Evolutionary conservation across 306 rosid species (phyloP).

Genomic region (Potentilla sterilis): DNA sequence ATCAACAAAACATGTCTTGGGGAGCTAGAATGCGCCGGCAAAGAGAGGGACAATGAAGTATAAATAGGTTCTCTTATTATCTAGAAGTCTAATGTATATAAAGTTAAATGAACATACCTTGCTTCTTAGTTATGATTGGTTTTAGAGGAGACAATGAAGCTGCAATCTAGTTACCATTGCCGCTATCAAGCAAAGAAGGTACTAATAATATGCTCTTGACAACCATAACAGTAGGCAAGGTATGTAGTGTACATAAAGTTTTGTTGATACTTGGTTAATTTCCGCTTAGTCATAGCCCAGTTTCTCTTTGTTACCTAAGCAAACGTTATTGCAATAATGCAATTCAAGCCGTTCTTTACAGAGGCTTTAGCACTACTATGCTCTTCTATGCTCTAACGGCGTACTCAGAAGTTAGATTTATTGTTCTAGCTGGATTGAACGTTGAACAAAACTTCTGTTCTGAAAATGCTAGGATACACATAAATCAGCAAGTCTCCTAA

Average conservation of each 20-base stretch:
- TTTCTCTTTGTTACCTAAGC: not conserved
- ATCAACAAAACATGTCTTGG: slow-evolving; percentile 55
- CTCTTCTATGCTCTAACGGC: not conserved
- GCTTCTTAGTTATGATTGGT: not conserved
- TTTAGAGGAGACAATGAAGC: not conserved
- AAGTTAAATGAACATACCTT: not conserved
- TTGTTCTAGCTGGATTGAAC: not conserved
- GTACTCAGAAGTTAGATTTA: not conserved
- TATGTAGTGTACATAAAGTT: slow-evolving; percentile 9
- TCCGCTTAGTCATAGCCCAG: not conserved
- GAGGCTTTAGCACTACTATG: not conserved
- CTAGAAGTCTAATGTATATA: not conserved
- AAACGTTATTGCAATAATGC: not conserved
- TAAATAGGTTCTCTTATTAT: not conserved
- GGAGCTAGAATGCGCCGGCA: slow-evolving; percentile 77
- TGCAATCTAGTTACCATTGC: not conserved
- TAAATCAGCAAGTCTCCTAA: not conserved
- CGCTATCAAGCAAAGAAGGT: not conserved
- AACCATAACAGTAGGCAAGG: not conserved
- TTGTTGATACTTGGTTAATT: not conserved
- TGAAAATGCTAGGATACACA: not conserved
- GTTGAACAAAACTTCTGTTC: not conserved
- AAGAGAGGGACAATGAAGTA: slow-evolving; percentile 40
- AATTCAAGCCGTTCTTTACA: not conserved
- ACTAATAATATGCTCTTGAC: not conserved